Base-by-base conservation (phyloP, 352 stramenopile species). In the Phytophthora pini region DNA sequence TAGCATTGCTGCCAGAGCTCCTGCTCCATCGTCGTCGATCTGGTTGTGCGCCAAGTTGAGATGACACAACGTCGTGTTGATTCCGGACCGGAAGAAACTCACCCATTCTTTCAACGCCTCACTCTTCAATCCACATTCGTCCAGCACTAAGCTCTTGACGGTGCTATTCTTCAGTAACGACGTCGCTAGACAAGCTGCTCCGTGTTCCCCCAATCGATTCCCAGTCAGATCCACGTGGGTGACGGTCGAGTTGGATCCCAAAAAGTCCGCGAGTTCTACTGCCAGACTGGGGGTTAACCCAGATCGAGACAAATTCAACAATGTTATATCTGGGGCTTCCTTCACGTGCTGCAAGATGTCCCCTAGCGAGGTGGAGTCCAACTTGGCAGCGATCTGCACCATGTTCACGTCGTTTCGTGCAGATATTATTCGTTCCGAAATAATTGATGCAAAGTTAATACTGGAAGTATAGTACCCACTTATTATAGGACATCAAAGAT, bases 191-290 rank as follows among this genome's bases (percentile, higher is more conserved):
- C 68, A 83, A 39, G 20, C 59, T 22, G 59, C 69, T n/a, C 74
- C 77, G 51, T 86, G 74, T 1, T 59, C 57, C 1, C 75, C 66
- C 34, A 83, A 67, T 46, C 60, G 29, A 43, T 83, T 83, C 36
- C 58, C 66, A 0, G 62, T 56, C 15, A 86, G 60, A 68, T 86
- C 74, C 6, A 86, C 49, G 29, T 61, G 51, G 13, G 66, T 76
- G 41, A 86, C 44, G 22, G 65, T 80, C 46, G 50, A 36, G 47
- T 86, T 86, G 24, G 48, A 69, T 56, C 81, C 77, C 13, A 86
- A 57, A 60, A 86, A 83, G 47, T 83, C 72, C 12, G 77, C 72
- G 34, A 86, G 34, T 50, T 80, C 68, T 22, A 82, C 77, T 6
- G 72, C 64, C 48, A 86, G 70, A 49, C 60, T 80, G 40, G 74